Evolutionary conservation across 2,329 filamentous ascomycete genomes (phyloP).

Genomic region (Nigrospora sphaerica): DNA sequence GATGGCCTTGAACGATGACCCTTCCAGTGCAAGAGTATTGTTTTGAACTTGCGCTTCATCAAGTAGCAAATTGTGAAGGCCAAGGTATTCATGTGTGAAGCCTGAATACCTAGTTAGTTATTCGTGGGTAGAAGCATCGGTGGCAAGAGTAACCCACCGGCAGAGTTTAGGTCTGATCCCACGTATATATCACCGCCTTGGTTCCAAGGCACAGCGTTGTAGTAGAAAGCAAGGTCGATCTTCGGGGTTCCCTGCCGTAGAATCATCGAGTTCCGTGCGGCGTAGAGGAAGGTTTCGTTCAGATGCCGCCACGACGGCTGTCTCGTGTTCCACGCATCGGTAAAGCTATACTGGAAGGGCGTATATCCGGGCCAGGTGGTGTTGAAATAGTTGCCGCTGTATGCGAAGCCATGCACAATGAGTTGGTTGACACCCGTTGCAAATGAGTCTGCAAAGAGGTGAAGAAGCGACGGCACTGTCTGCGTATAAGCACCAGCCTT

Average conservation of each 20-base stretch:
- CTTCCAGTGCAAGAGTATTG: constrained; percentile 11
- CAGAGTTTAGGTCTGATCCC: too few species aligned
- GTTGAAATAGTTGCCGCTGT: constrained; percentile 9
- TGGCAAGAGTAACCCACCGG: too few species aligned
- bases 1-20: constrained; percentile 14
- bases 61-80: constrained; percentile 7
- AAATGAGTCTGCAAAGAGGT: constrained; percentile 9
- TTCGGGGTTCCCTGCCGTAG: constrained; percentile 10
- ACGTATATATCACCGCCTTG: too few species aligned
- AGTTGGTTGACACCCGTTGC: constrained; percentile 13
- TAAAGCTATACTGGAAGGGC: constrained; percentile 12
- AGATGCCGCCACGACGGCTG: constrained; percentile 12
- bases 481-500: constrained; percentile 7
- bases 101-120: constrained; percentile 1
- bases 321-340: constrained; percentile 13
- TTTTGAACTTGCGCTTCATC: constrained; percentile 2
- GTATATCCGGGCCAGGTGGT: constrained; percentile 15
- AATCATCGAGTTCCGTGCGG: constrained; percentile 9
- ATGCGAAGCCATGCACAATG: constrained; percentile 13
- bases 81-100: constrained; percentile 14
- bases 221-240: constrained; percentile 12
- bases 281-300: constrained; percentile 9
- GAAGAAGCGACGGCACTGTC: constrained; percentile 7
- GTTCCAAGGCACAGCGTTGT: constrained; percentile 7
- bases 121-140: too few species aligned